Conservation (phyloP, 2,329 filamentous ascomycete species). For the Pseudogymnoascus sp. region DNA sequence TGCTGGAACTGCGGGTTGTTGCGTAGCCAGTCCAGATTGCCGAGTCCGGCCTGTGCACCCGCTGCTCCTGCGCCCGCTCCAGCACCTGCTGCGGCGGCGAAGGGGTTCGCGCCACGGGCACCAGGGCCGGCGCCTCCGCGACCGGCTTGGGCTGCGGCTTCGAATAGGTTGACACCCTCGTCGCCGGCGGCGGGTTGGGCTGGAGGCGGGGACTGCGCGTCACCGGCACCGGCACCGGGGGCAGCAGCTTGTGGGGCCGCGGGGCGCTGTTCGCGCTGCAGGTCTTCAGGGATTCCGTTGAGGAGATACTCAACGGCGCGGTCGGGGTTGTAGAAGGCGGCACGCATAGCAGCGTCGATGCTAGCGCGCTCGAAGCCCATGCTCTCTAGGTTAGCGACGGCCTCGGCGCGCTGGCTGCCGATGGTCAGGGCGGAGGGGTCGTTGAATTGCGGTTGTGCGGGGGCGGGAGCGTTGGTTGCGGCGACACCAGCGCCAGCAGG, state of each 20-base stretch:
- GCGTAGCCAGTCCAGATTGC: slow-evolving; percentile 85
- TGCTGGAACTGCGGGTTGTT: slow-evolving; percentile 98
- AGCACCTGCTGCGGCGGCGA: slow-evolving; percentile 39
- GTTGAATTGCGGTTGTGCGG: slow-evolving; percentile 47
- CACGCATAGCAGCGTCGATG: slow-evolving; percentile 90
- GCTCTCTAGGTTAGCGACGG: slow-evolving; percentile 86
- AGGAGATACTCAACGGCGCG: slow-evolving; percentile 94
- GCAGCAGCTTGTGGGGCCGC: slow-evolving; percentile 36
- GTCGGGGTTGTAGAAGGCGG: slow-evolving; percentile 94
- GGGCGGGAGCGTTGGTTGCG: slow-evolving; percentile 48
- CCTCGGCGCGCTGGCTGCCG: slow-evolving; percentile 71
- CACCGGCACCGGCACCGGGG: slow-evolving; percentile 38
- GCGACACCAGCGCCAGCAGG: slow-evolving; percentile 36
- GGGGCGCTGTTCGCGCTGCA: slow-evolving; percentile 60
- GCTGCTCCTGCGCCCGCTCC: slow-evolving; percentile 39
- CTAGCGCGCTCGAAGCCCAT: slow-evolving; percentile 90
- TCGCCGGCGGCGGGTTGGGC: slow-evolving; percentile 47
- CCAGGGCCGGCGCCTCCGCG: slow-evolving; percentile 35
- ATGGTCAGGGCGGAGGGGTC: slow-evolving; percentile 78
- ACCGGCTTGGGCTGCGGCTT: slow-evolving; percentile 74
- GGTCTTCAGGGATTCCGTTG: slow-evolving; percentile 88
- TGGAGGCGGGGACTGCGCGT: slow-evolving; percentile 33
- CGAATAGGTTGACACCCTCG: slow-evolving; percentile 78
- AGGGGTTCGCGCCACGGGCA: slow-evolving; percentile 20
- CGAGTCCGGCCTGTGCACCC: slow-evolving; percentile 45